These are phyloP conservation scores for Quercus tomentella DNA, from an alignment of 331 rosid species.

Conservation along the genomic window DNA sequence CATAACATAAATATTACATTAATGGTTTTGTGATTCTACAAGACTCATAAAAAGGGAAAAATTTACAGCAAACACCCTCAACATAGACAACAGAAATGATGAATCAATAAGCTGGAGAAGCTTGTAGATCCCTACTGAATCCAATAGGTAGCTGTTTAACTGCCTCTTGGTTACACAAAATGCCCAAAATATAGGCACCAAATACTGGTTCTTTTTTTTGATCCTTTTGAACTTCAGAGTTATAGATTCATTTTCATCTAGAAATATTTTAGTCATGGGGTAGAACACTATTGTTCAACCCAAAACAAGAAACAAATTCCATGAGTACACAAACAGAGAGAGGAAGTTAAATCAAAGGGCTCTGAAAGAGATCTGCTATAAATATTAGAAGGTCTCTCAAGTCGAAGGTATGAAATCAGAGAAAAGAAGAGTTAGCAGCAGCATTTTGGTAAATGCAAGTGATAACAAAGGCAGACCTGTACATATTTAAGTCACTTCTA, in stretches of 20 bases:
- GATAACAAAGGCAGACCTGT: neutral
- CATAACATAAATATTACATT: conserved; percentile 12
- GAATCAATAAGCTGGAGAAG: neutral
- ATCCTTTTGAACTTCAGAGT: too few species aligned
- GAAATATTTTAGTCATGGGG: neutral
- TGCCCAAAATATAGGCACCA: neutral
- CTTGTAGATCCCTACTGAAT: neutral
- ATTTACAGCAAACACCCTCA: neutral
- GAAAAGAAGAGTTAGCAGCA: too few species aligned
- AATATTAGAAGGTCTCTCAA: neutral
- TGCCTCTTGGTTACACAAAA: neutral
- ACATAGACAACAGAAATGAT: neutral
- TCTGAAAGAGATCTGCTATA: neutral
- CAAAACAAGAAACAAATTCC: neutral
- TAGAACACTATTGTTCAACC: neutral
- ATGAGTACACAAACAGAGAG: too few species aligned
- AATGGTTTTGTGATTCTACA: neutral
- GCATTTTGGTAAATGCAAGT: neutral
- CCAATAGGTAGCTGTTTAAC: neutral
- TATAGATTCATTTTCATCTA: too few species aligned
- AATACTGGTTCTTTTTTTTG: neutral
- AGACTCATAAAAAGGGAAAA: conserved; percentile 12
- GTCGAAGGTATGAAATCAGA: neutral
- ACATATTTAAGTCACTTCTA: neutral
- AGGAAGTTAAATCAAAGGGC: neutral